Percentiles rank a stretch among this genome's conserved stretches.
These are phyloP conservation scores for Agrocybe pediades DNA, from an alignment of 768 basidiomycete species.

Conservation along the genomic window DNA sequence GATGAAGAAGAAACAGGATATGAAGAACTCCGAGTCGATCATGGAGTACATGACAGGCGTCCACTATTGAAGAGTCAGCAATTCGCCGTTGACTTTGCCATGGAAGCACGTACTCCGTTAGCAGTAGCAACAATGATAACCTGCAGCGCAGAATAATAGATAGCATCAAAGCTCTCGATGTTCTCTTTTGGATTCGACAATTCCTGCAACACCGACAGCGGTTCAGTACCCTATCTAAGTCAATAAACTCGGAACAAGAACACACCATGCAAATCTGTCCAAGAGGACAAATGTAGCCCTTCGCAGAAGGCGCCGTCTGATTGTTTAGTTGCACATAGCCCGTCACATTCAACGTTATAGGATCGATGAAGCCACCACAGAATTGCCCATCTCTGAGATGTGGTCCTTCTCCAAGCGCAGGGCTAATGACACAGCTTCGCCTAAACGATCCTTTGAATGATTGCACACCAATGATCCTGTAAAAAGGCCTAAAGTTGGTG, in stretches of 20 bases:
- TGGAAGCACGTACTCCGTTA: constrained; percentile 57
- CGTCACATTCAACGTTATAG: constrained; percentile 47
- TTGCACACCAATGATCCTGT: constrained; percentile 90
- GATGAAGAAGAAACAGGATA: constrained; percentile 89
- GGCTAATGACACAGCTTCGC: constrained; percentile 58
- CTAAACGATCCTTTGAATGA: constrained; percentile 86
- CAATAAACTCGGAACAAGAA: background rate
- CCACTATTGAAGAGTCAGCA: constrained; percentile 50
- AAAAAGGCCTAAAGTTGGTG: background rate
- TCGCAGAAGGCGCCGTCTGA: constrained; percentile 33
- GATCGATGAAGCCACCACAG: constrained; percentile 84
- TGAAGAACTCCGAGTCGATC: constrained; percentile 88
- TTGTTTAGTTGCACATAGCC: constrained; percentile 36
- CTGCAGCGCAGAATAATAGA: constrained; percentile 80
- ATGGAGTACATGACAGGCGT: constrained; percentile 81
- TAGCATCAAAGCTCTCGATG: constrained; percentile 85
- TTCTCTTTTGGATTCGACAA: constrained; percentile 63
- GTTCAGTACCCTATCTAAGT: background rate
- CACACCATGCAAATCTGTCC: constrained; percentile 80
- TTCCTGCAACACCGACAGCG: constrained; percentile 42
- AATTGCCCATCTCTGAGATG: constrained; percentile 50
- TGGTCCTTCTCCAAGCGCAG: constrained; percentile 54
- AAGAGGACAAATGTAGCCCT: constrained; percentile 89
- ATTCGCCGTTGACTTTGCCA: background rate
- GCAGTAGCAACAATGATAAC: constrained; percentile 83